Evolutionary conservation across 139 green algal genomes (phyloP).

Genomic region (Pleodorina starrii): DNA sequence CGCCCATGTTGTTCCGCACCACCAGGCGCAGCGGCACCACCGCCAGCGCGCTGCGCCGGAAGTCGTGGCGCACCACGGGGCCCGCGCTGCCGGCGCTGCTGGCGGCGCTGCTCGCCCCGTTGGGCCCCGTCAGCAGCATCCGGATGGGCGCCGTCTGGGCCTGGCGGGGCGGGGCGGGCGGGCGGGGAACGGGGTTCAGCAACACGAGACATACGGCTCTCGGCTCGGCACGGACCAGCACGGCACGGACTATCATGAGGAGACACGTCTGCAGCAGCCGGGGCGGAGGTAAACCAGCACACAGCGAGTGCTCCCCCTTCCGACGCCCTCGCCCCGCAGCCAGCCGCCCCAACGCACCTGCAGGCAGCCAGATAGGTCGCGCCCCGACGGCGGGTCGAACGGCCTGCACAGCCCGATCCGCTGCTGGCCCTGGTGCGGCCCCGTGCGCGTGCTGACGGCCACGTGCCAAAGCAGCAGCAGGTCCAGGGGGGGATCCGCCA

Average conservation of each 20-base stretch:
- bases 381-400: neutral
- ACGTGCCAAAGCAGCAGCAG: constrained; percentile 60
- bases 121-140: constrained; percentile 50
- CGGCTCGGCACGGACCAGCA: too few relatives aligned
- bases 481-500: constrained; percentile 59
- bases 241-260: too few relatives aligned
- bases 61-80: constrained; percentile 70
- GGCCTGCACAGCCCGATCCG: constrained; percentile 31
- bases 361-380: constrained; percentile 24
- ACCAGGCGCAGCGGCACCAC: constrained; percentile 66
- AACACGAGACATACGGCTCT: too few relatives aligned
- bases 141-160: constrained; percentile 35
- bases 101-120: constrained; percentile 31
- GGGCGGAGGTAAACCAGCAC: too few relatives aligned
- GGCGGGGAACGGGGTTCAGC: too few relatives aligned
- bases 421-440: constrained; percentile 30
- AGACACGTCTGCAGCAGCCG: too few relatives aligned
- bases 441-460: neutral
- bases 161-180: neutral
- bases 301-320: too few relatives aligned
- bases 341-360: neutral
- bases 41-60: constrained; percentile 61
- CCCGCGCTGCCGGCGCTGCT: neutral
- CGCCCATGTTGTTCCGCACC: constrained; percentile 72
- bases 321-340: neutral